Evolutionary conservation across 495 filamentous ascomycete species (phyloP).

Genomic region (Achaetomiella virescens): DNA sequence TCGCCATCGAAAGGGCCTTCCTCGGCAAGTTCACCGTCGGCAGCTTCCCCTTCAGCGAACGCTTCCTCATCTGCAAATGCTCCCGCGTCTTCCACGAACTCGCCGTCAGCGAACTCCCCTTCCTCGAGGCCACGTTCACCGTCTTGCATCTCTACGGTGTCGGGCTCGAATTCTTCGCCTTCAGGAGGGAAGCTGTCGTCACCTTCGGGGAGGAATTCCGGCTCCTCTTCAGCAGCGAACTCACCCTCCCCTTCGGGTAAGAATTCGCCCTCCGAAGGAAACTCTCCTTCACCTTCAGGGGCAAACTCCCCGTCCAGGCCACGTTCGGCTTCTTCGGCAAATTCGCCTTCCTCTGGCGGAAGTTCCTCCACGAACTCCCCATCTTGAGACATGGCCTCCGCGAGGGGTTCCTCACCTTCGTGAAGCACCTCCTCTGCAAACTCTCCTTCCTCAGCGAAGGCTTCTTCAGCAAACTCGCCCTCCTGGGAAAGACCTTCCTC

Average conservation of each 20-base stretch:
- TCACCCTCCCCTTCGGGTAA: background rate
- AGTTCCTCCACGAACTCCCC: too few relatives aligned
- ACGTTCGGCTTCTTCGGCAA: slow-evolving; percentile 3
- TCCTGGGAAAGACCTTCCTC: background rate
- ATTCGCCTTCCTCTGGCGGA: slow-evolving; percentile 6
- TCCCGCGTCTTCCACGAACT: background rate
- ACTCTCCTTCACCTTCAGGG: background rate
- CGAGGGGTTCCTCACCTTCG: too few relatives aligned
- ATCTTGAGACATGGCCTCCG: too few relatives aligned
- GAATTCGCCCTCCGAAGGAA: background rate
- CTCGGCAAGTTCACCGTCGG: background rate
- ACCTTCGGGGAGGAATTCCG: background rate
- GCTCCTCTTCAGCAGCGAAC: background rate
- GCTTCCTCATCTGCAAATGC: too few relatives aligned
- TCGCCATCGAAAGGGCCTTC: background rate
- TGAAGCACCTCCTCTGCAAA: background rate
- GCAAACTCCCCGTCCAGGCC: slow-evolving; percentile 2
- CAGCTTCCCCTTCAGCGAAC: background rate
- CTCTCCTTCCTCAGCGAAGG: background rate
- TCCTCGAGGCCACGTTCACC: background rate
- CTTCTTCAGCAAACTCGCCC: slow-evolving; percentile 1
- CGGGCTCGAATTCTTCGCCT: background rate
- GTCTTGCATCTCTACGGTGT: background rate
- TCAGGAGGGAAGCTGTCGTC: background rate
- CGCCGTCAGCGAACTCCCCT: background rate